Evolutionary conservation across 1,284 basidiomycete species (phyloP).

Genomic region (Puccinia horiana): DNA sequence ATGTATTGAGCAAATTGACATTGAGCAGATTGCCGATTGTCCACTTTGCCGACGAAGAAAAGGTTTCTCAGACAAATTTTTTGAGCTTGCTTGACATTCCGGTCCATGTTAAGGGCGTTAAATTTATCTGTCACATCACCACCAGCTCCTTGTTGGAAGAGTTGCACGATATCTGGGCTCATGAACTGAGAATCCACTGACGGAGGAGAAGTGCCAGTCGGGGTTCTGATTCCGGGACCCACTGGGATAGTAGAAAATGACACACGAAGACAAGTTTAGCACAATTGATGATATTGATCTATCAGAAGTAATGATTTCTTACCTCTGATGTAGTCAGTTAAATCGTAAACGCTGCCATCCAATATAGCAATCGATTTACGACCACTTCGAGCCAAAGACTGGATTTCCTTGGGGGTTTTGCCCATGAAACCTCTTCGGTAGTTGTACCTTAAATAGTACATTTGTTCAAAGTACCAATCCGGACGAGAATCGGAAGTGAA

Average conservation of each 20-base stretch:
- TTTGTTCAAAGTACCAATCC: constrained; percentile 91
- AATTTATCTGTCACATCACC: constrained; percentile 80
- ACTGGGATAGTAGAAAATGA: constrained; percentile 50
- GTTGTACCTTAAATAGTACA: constrained; percentile 73
- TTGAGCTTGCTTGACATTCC: constrained; percentile 72
- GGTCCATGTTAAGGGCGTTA: constrained; percentile 68
- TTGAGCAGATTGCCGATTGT: constrained; percentile 85
- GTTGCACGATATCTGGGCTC: constrained; percentile 69
- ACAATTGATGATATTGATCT: not conserved
- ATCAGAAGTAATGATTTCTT: constrained; percentile 63
- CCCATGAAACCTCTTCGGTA: constrained; percentile 87
- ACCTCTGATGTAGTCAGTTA: constrained; percentile 73
- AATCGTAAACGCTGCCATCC: constrained; percentile 81
- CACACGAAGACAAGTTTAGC: not conserved
- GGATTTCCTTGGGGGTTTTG: constrained; percentile 76
- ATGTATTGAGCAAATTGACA: constrained; percentile 92
- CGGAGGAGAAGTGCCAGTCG: constrained; percentile 67
- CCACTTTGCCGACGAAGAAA: constrained; percentile 86
- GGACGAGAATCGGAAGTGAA: constrained; percentile 80
- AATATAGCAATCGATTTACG: constrained; percentile 73
- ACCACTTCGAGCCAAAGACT: constrained; percentile 69
- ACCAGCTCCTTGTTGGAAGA: constrained; percentile 83
- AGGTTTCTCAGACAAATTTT: constrained; percentile 87
- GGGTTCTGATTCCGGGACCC: constrained; percentile 62
- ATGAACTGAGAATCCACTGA: constrained; percentile 72